phyloP scores from a whole-genome alignment of 768 basidiomycete genomes.

The Suillus plorans region DNA sequence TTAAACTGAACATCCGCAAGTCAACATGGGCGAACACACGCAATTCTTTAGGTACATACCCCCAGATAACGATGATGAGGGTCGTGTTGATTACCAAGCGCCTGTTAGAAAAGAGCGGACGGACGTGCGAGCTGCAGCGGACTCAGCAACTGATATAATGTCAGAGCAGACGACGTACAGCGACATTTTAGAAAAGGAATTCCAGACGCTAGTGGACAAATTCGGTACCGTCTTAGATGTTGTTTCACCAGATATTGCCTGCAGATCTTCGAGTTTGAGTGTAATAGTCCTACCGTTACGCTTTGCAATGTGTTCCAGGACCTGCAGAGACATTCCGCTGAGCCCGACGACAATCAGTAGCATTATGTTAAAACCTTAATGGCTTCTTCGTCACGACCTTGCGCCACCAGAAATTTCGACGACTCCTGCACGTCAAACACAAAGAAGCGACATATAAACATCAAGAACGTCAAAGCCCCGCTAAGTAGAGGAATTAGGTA shows the following conservation, averaged over 20 bases:
- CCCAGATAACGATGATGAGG: conserved; percentile 53
- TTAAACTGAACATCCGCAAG: conserved; percentile 29
- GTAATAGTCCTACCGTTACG: conserved; percentile 46
- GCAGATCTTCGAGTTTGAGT: conserved; percentile 46
- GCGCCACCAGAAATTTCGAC: conserved; percentile 58
- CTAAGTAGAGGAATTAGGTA: conserved; percentile 23
- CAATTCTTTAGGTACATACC: conserved; percentile 28
- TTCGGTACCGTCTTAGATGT: conserved; percentile 12
- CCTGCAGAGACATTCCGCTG: conserved; percentile 25
- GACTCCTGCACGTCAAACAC: conserved; percentile 62
- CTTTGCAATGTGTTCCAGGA: conserved; percentile 47
- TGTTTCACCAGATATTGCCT: conserved; percentile 25
- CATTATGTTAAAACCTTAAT: conserved; percentile 35
- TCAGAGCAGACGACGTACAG: conserved; percentile 32
- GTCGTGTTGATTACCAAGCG: conserved; percentile 46
- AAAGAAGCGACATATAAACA: conserved; percentile 55
- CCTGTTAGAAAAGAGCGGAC: conserved; percentile 46
- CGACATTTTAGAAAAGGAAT: conserved; percentile 39
- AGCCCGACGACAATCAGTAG: not conserved
- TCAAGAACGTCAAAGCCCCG: conserved; percentile 47
- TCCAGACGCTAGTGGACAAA: conserved; percentile 27
- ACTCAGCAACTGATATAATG: not conserved
- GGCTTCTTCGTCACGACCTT: conserved; percentile 57
- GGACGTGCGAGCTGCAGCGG: conserved; percentile 43
- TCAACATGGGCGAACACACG: not conserved